These are phyloP conservation scores for Erodium moschatum DNA, from an alignment of 441 rosid species.

Conservation along the genomic window DNA sequence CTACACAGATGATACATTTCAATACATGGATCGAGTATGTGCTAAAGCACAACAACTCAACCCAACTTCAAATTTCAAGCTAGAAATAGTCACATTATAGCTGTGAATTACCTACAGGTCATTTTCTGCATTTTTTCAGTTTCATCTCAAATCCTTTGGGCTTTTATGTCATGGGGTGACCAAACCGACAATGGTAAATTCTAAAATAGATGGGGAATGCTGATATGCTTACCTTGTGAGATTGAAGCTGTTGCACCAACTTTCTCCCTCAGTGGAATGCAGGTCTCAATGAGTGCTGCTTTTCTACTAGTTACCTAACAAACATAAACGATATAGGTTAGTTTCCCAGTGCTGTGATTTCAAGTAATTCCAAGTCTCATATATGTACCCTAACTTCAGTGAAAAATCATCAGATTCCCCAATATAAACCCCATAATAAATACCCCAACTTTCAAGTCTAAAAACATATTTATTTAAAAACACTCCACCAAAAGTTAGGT, in stretches of 20 bases:
- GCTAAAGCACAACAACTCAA: background rate
- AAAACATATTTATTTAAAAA: no score
- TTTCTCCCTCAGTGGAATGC: slow-evolving; percentile 59
- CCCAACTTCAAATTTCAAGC: background rate
- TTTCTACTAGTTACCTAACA: slow-evolving; percentile 76
- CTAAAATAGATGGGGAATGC: background rate
- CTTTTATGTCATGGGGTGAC: background rate
- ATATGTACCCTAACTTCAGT: background rate
- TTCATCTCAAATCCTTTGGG: background rate
- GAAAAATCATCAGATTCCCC: background rate
- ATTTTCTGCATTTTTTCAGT: background rate
- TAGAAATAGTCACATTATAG: background rate
- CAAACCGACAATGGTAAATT: background rate
- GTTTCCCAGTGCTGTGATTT: background rate
- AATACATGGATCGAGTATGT: background rate
- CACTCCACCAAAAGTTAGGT: background rate
- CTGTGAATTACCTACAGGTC: background rate
- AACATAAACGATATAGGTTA: background rate
- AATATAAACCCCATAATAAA: background rate
- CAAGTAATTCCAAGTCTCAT: background rate
- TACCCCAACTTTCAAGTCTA: background rate
- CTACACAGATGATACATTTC: background rate
- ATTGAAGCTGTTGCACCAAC: slow-evolving; percentile 60
- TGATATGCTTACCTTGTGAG: slow-evolving; percentile 45
- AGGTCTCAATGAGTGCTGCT: slow-evolving; percentile 61